A percentile compares a stretch with the other conserved stretches of the same genome.
phyloP scores from a whole-genome alignment of 495 filamentous ascomycete genomes.

The Aeminium ludgeri region DNA sequence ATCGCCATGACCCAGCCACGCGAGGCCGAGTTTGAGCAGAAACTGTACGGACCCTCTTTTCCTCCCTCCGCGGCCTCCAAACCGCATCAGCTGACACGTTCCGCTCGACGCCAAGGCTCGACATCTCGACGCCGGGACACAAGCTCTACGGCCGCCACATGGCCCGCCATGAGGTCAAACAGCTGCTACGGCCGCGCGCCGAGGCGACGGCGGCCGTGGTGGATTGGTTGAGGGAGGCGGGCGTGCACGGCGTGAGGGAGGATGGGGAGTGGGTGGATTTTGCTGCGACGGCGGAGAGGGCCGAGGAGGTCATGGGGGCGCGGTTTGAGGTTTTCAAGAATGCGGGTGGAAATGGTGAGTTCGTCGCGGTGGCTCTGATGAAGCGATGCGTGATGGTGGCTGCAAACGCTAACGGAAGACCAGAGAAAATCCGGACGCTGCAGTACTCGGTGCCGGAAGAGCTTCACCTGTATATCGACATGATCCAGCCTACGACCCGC shows the following conservation, averaged over 20 bases:
- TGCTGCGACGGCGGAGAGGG: slow-evolving; percentile 15
- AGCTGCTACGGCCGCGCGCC: slow-evolving; percentile 16
- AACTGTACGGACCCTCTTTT: slow-evolving; percentile 26
- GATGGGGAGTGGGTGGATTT: slow-evolving; percentile 26
- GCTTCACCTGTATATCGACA: slow-evolving; percentile 33
- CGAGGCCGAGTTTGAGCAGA: slow-evolving; percentile 38
- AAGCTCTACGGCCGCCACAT: slow-evolving; percentile 45
- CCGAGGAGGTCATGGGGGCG: slow-evolving; percentile 21
- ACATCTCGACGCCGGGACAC: slow-evolving; percentile 45
- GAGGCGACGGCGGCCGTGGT: slow-evolving; percentile 17
- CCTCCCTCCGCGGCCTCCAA: no score
- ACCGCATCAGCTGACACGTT: no score
- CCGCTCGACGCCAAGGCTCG: slow-evolving; percentile 8
- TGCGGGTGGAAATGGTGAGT: neutral
- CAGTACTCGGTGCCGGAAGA: slow-evolving; percentile 45
- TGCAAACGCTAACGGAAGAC: no score
- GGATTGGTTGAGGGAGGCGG: slow-evolving; percentile 18
- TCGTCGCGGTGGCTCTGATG: no score
- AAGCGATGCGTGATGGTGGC: no score
- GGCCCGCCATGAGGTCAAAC: slow-evolving; percentile 32
- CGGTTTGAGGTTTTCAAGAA: slow-evolving; percentile 18
- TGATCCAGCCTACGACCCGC: slow-evolving; percentile 43
- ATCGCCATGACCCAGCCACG: slow-evolving; percentile 30
- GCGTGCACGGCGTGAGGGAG: slow-evolving; percentile 17
- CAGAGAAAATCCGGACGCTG: slow-evolving; percentile 32